A percentile compares a stretch with the other conserved stretches of the same genome.
Evolutionary conservation across 2,329 filamentous ascomycete species (phyloP).

Genomic region (Epichloe sylvatica): DNA sequence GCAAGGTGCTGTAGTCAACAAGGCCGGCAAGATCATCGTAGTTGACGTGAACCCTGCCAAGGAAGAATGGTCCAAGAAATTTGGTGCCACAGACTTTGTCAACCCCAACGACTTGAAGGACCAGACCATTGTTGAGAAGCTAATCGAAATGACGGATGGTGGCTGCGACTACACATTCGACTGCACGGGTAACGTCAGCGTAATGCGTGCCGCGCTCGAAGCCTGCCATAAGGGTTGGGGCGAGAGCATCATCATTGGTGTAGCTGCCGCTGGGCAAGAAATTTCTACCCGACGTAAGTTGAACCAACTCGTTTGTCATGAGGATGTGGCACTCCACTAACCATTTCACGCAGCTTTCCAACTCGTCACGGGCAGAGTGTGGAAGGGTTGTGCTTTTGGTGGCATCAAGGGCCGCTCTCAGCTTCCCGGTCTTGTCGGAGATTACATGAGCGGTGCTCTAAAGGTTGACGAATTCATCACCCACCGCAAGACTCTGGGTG

Average conservation of each 20-base stretch:
- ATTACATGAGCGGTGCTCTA: constrained; percentile 79
- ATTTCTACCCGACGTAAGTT: constrained; percentile 81
- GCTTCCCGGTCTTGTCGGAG: constrained; percentile 70
- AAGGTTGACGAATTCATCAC: constrained; percentile 99
- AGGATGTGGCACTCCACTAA: neutral
- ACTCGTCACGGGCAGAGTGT: constrained; percentile 91
- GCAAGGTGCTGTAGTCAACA: constrained; percentile 79
- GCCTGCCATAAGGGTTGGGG: constrained; percentile 99
- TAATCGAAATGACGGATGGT: constrained; percentile 95
- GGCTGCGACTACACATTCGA: constrained; percentile 99
- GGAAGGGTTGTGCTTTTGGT: constrained; percentile 96
- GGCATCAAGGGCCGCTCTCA: constrained; percentile 96
- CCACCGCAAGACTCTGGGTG: constrained; percentile 67
- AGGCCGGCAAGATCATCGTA: constrained; percentile 63
- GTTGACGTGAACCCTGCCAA: constrained; percentile 72
- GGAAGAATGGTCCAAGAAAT: constrained; percentile 85
- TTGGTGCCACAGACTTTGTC: constrained; percentile 92
- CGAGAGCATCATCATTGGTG: constrained; percentile 93
- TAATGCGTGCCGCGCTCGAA: constrained; percentile 92
- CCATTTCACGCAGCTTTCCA: constrained; percentile 63
- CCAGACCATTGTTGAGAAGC: constrained; percentile 77
- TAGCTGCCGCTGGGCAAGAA: constrained; percentile 90
- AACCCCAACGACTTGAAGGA: constrained; percentile 71
- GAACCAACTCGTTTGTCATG: neutral
- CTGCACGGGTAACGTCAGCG: constrained; percentile 91